Evolutionary conservation across 1,284 basidiomycete genomes (phyloP).

Genomic region (Coniferiporia weirii): DNA sequence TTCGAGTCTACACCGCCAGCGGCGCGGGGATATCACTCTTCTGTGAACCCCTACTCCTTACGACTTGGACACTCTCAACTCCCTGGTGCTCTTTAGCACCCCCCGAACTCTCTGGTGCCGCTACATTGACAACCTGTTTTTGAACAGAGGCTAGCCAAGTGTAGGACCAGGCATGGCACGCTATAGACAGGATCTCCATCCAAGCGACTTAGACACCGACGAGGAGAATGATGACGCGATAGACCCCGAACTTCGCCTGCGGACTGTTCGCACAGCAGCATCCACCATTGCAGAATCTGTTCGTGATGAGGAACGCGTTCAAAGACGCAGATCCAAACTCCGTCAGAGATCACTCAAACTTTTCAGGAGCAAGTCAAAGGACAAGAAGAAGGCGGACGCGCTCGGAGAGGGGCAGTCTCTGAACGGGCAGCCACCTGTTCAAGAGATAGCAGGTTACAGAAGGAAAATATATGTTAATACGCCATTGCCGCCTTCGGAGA

Average conservation of each 20-base stretch:
- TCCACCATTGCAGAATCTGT: slow-evolving; percentile 85
- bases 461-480: slow-evolving; percentile 81
- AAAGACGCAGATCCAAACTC: slow-evolving; percentile 54
- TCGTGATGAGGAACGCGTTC: slow-evolving; percentile 67
- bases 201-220: slow-evolving; percentile 42
- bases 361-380: slow-evolving; percentile 31
- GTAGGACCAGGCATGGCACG: not conserved
- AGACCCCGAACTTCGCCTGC: slow-evolving; percentile 80
- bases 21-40: not conserved
- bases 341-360: slow-evolving; percentile 40
- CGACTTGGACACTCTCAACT: not conserved
- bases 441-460: slow-evolving; percentile 44
- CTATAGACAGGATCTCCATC: slow-evolving; percentile 22
- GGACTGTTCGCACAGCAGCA: slow-evolving; percentile 84
- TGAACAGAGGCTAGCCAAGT: not conserved
- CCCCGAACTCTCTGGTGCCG: not conserved
- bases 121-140: not conserved
- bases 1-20: not conserved
- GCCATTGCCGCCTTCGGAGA: slow-evolving; percentile 57
- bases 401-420: slow-evolving; percentile 20
- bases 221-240: slow-evolving; percentile 54
- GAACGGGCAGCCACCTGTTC: slow-evolving; percentile 15
- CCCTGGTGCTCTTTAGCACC: not conserved
- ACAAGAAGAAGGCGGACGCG: slow-evolving; percentile 41
- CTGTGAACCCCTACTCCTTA: not conserved